A percentile compares a stretch with the other conserved stretches of the same genome.
phyloP scores from a whole-genome alignment of 768 basidiomycete genomes.

The Stropharia rugosoannulata region DNA sequence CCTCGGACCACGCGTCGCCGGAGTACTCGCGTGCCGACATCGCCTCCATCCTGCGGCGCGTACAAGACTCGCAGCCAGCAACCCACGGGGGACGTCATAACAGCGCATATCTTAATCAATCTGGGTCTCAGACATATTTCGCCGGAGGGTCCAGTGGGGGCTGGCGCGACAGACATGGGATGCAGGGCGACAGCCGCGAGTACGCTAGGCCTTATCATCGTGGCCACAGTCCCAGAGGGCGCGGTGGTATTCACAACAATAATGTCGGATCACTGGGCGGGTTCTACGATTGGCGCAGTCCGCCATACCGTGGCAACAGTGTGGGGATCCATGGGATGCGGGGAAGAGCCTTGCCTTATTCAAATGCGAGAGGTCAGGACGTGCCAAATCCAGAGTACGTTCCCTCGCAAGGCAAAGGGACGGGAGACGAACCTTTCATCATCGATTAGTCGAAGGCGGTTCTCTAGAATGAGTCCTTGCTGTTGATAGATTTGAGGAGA shows the following conservation, averaged over 20 bases:
- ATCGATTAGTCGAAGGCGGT: constrained; percentile 15
- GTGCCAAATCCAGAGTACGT: constrained; percentile 13
- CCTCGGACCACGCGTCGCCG: constrained; percentile 38
- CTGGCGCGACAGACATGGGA: constrained; percentile 18
- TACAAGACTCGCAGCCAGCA: constrained; percentile 44
- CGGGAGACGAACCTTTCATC: constrained; percentile 19
- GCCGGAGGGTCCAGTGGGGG: constrained; percentile 7
- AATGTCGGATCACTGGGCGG: constrained; percentile 7
- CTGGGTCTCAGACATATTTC: neutral
- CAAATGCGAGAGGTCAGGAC: constrained; percentile 5
- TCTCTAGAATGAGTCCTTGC: neutral
- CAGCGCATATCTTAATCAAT: neutral
- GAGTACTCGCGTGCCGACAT: constrained; percentile 54
- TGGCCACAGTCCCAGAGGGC: constrained; percentile 15
- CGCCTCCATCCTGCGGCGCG: constrained; percentile 46
- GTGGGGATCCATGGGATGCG: constrained; percentile 12
- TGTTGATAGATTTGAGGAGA: neutral
- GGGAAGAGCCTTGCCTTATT: constrained; percentile 9
- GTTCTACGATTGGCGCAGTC: constrained; percentile 14
- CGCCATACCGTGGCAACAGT: constrained; percentile 18
- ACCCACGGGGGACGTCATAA: constrained; percentile 9
- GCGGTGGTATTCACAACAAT: constrained; percentile 10
- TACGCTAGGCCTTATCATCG: constrained; percentile 3
- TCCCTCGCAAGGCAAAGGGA: constrained; percentile 15
- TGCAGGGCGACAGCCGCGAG: constrained; percentile 6